Evolutionary conservation across 2,329 filamentous ascomycete species (phyloP).

Genomic region (Phialocephala subalpina): DNA sequence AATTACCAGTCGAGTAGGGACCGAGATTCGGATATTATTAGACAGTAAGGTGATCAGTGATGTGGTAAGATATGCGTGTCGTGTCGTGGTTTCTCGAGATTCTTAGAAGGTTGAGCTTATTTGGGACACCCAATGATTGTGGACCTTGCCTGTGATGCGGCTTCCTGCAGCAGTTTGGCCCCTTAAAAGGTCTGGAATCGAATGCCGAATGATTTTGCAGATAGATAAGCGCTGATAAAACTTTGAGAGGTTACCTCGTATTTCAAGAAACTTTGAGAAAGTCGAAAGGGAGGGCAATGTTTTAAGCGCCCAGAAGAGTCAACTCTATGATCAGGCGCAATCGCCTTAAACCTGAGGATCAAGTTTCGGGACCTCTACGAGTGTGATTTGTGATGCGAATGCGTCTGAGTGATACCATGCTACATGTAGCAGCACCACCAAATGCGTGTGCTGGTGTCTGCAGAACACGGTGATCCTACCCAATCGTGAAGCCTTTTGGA

Average conservation of each 20-base stretch:
- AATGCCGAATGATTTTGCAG: conserved; percentile 18
- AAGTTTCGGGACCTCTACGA: conserved; percentile 2
- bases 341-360: conserved; percentile 9
- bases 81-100: conserved; percentile 23
- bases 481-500: conserved; percentile 22
- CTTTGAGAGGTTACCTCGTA: conserved; percentile 7
- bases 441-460: conserved; percentile 26
- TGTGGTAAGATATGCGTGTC: conserved; percentile 15
- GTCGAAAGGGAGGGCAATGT: conserved; percentile 13
- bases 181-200: conserved; percentile 27
- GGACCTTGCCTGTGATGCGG: conserved; percentile 18
- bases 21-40: not conserved
- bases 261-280: conserved; percentile 3
- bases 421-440: conserved; percentile 9
- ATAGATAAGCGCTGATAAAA: conserved; percentile 30
- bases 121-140: conserved; percentile 25
- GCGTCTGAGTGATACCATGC: conserved; percentile 15
- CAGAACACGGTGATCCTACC: conserved; percentile 17
- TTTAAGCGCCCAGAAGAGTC: conserved; percentile 25
- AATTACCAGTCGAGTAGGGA: conserved; percentile 14
- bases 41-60: conserved; percentile 11
- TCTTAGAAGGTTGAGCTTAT: conserved; percentile 21
- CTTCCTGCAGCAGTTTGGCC: conserved; percentile 30
- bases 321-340: conserved; percentile 19
- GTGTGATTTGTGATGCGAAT: conserved; percentile 20